Percentiles rank a stretch among this genome's conserved stretches.
These are phyloP conservation scores for Sphenostylis stenocarpa DNA, from an alignment of 306 rosid genomes.

Conservation along the genomic window DNA sequence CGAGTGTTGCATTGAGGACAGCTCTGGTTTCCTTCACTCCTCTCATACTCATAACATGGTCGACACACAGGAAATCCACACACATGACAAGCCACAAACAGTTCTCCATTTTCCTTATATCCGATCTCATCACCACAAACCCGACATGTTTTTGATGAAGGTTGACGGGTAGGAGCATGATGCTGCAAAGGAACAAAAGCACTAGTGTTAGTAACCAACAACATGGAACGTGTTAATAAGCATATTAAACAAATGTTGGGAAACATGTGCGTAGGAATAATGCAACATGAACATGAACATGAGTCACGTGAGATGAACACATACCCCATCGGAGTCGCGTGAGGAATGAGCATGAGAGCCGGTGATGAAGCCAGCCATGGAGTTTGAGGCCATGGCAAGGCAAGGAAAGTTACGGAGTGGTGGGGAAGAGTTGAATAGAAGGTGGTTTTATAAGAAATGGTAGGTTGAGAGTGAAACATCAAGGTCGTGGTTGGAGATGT, in stretches of 20 bases:
- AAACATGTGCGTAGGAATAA: neutral
- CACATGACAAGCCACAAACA: constrained; percentile 81
- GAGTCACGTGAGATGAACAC: constrained; percentile 39
- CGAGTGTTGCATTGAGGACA: constrained; percentile 94
- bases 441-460: constrained; percentile 53
- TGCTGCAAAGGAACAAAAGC: constrained; percentile 38
- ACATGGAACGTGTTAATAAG: neutral
- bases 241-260: neutral
- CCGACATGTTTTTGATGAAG: constrained; percentile 56
- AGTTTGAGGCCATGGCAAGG: constrained; percentile 58
- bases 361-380: constrained; percentile 86
- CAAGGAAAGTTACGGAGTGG: constrained; percentile 13
- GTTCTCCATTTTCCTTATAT: constrained; percentile 60
- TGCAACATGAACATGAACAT: neutral
- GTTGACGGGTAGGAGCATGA: constrained; percentile 42
- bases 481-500: constrained; percentile 33
- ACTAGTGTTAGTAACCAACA: neutral
- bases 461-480: constrained; percentile 42
- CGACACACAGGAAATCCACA: constrained; percentile 88
- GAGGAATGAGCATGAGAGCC: constrained; percentile 52
- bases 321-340: constrained; percentile 50
- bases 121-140: constrained; percentile 94
- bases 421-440: constrained; percentile 29
- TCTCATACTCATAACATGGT: constrained; percentile 90
- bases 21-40: constrained; percentile 85